Evolutionary conservation across 495 filamentous ascomycete species (phyloP), one percentile per base, ranked within the genome.

Genomic region (Lepidopterella palustris): DNA sequence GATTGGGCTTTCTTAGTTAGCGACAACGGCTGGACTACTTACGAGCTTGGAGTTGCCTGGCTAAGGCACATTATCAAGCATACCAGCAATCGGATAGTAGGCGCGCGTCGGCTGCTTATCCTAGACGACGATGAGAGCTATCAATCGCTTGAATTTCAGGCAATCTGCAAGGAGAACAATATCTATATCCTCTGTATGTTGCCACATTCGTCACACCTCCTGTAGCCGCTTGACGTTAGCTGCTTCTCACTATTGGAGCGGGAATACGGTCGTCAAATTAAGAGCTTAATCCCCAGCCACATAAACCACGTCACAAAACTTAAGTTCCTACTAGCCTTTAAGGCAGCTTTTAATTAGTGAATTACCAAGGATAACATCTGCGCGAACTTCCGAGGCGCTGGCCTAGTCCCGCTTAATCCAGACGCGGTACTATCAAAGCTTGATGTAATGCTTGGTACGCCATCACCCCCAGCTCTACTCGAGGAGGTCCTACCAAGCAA

Each of bases 191-290:
- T 64, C 25, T 55, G 49, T 49, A 55, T 66, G 56, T 62, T 57
- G 18, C n/a, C 62, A n/a, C 62, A 66, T 28, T 53, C 49, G 27
- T 60, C 62, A 5, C 63, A 64, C 50, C 24, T 64, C 27, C 49
- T 61, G 5, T 49, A 66, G 42, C 63, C 63, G 6, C 49, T 63
- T 10, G 61, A 66, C 60, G 55, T 66, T 40, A 45, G 45, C 3
- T 63, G 53, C 23, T 63, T 65, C 29, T 28, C 29, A 15, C 50
- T 54, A 3, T 35, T 65, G 27, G 59, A 65, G 23, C 10, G 4
- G 5, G 27, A 39, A 25, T 65, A 65, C 21, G 32, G 61, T 10
- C 32, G 50, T 21, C 18, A 35, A 20, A 53, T 65, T 26, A 53
- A 58, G 2, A 21, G 55, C 15, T 48, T 55, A n/a, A 39, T 52